Evolutionary conservation across 441 rosid genomes (phyloP).

Genomic region (Populus tomentosa): DNA sequence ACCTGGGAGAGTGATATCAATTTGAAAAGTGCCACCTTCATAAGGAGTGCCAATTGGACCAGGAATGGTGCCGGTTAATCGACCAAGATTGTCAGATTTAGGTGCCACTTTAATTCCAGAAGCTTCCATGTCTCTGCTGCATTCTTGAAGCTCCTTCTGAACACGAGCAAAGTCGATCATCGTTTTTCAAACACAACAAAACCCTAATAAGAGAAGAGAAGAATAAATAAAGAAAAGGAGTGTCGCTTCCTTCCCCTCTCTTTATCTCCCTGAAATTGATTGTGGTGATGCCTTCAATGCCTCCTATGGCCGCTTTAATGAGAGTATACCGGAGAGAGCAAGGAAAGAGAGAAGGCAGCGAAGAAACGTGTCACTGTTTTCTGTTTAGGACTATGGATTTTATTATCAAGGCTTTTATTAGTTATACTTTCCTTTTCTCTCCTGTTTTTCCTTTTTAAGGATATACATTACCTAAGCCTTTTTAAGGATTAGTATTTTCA

Average conservation of each 20-base stretch:
- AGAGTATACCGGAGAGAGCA: not conserved
- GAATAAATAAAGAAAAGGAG: not conserved
- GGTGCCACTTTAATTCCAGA: conserved; percentile 78
- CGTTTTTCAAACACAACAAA: conserved; percentile 10
- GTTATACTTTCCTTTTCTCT: too few relatives aligned
- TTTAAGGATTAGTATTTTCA: too few relatives aligned
- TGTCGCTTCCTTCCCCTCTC: not conserved
- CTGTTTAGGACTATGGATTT: not conserved
- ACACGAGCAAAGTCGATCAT: conserved; percentile 88
- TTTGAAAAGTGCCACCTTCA: conserved; percentile 89
- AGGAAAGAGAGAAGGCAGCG: not conserved
- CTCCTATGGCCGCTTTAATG: not conserved
- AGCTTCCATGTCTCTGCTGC: conserved; percentile 61
- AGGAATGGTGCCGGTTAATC: conserved; percentile 74
- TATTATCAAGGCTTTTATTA: not conserved
- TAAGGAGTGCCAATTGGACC: conserved; percentile 93
- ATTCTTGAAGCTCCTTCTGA: conserved; percentile 95
- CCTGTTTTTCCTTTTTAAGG: too few relatives aligned
- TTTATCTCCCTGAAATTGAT: not conserved
- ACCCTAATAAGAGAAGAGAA: not conserved
- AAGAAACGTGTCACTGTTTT: too few relatives aligned
- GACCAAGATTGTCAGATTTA: conserved; percentile 69
- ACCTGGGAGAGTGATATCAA: conserved; percentile 92
- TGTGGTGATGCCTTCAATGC: not conserved
- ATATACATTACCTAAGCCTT: too few relatives aligned